Conservation (phyloP, 2,329 filamentous ascomycete genomes). For the Amauroascus verrucosus region DNA sequence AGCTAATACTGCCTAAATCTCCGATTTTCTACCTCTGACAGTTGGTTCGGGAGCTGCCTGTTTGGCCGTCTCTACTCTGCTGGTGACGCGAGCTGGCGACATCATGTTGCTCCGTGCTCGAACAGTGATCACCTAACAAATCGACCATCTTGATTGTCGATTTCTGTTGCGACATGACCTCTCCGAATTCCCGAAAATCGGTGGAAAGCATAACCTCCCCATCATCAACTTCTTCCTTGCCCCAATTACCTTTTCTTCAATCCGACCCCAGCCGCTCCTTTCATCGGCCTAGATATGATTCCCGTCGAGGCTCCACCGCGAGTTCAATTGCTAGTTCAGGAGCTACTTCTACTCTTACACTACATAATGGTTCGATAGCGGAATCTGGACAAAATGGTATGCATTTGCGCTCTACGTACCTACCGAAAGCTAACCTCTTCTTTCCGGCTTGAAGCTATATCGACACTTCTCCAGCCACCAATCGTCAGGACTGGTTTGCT, state of each 20-base stretch:
- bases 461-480: constrained; percentile 68
- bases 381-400: constrained; percentile 62
- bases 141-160: constrained; percentile 9
- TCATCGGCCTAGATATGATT: constrained; percentile 27
- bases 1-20: not conserved
- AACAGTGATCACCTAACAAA: constrained; percentile 9
- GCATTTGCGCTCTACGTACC: constrained; percentile 20
- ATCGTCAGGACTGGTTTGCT: constrained; percentile 69
- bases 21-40: not conserved
- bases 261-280: constrained; percentile 29
- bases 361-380: constrained; percentile 46
- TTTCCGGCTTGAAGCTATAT: constrained; percentile 53
- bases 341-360: constrained; percentile 63
- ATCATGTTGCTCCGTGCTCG: constrained; percentile 8
- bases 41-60: not conserved
- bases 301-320: constrained; percentile 66
- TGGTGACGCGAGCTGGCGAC: not conserved
- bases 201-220: constrained; percentile 53
- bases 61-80: not conserved
- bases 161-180: constrained; percentile 46
- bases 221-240: constrained; percentile 42
- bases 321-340: constrained; percentile 84
- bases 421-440: not conserved
- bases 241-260: constrained; percentile 37
- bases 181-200: constrained; percentile 53